These are phyloP conservation scores for Oryza glumipatula DNA, from an alignment of 176 grass and related monocot species.

Conservation along the genomic window DNA sequence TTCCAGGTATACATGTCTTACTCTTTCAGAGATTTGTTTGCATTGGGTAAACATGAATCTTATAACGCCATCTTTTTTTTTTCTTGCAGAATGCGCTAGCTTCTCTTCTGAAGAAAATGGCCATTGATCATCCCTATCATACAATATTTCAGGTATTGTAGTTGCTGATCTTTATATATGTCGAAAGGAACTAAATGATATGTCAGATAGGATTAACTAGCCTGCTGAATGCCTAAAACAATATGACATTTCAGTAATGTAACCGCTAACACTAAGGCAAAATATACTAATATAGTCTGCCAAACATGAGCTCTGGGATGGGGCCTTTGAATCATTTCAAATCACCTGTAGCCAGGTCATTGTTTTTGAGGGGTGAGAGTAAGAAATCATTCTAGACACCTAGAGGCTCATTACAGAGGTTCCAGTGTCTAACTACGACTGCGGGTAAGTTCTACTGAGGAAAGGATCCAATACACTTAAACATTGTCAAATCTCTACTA, in stretches of 20 bases:
- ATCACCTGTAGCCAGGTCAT: not conserved
- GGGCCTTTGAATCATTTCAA: not conserved
- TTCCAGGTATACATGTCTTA: constrained; percentile 64
- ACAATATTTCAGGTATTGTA: constrained; percentile 88
- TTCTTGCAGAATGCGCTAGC: constrained; percentile 66
- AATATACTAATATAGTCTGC: constrained; percentile 12
- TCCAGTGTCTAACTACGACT: not conserved
- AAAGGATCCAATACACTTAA: not conserved
- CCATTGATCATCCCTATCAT: constrained; percentile 96
- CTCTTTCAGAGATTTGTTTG: constrained; percentile 19
- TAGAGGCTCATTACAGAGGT: not conserved
- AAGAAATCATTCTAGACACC: not conserved
- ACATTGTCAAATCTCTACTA: not conserved
- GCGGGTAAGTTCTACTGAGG: not conserved
- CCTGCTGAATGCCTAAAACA: not conserved
- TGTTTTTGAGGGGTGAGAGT: not conserved
- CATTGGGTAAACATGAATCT: not conserved
- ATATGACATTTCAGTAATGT: not conserved
- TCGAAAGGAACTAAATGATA: not conserved
- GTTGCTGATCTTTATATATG: not conserved
- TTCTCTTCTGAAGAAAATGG: constrained; percentile 97
- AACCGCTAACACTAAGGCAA: constrained; percentile 8
- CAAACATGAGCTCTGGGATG: not conserved
- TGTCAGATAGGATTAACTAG: not conserved
- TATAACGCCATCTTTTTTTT: constrained; percentile 28